These are phyloP conservation scores for Orbilia oligospora DNA, from an alignment of 2,329 filamentous ascomycete species.

Conservation along the genomic window DNA sequence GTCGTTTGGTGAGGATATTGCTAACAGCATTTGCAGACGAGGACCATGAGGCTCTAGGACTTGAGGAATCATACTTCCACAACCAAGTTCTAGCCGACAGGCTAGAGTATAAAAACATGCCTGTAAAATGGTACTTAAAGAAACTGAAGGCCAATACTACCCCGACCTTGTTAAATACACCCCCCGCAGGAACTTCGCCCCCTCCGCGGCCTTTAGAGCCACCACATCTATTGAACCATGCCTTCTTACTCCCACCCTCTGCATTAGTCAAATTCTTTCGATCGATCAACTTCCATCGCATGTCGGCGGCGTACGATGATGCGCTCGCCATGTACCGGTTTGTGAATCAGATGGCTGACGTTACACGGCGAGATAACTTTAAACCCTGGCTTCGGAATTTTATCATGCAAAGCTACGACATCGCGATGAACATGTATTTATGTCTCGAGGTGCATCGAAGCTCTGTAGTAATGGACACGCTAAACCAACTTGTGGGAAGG, in stretches of 20 bases:
- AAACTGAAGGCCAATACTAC: constrained; percentile 65
- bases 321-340: constrained; percentile 71
- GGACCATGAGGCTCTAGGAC: constrained; percentile 75
- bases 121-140: constrained; percentile 78
- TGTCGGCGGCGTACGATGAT: constrained; percentile 84
- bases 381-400: constrained; percentile 59
- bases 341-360: constrained; percentile 68
- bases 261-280: constrained; percentile 87
- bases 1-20: background rate
- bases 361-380: constrained; percentile 64
- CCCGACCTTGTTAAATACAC: constrained; percentile 16
- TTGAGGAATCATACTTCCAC: constrained; percentile 79
- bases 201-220: constrained; percentile 68
- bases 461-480: constrained; percentile 78
- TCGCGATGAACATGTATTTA: constrained; percentile 79
- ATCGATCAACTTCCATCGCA: constrained; percentile 86
- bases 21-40: constrained; percentile 70
- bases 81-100: constrained; percentile 82
- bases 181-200: background rate
- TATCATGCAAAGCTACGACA: constrained; percentile 69
- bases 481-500: constrained; percentile 90
- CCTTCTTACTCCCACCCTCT: constrained; percentile 82
- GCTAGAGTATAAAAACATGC: constrained; percentile 81
- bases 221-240: constrained; percentile 82
- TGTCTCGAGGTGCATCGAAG: constrained; percentile 78